Evolutionary conservation across 495 filamentous ascomycete species (phyloP), one percentile per base, ranked within the genome.

Genomic region (Penicillium parvum): DNA sequence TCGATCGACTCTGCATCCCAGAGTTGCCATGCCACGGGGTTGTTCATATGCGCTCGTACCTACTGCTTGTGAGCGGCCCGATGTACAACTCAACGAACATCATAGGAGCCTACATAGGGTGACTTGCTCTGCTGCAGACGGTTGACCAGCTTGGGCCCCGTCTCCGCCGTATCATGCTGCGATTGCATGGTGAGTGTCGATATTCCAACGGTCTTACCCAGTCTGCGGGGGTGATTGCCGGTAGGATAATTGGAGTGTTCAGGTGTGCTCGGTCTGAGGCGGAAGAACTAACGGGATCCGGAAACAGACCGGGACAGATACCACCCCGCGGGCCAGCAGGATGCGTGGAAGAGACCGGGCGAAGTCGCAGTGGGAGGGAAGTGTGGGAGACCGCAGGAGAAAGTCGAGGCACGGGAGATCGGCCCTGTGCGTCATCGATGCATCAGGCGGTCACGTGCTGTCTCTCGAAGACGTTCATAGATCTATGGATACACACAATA

Each of bases 11-110:
- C 82, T 15, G 82, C 73, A 52, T 82, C 81, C 81, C 95, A 90
- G 33, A 86, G 72, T 68, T 97, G 94, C 92, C 92, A 98, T 37
- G 86, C 86, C 25, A 97, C 91, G 6, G 83, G 83, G 55, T 95
- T 95, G 49, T 86, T 73, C 66, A 82, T 79, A 55, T 96, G 89
- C 12, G 69, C 79, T 42, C 86, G 81, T 18, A 96, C 84, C 81
- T 86, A 51, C 29, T 8, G 32, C 22, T 32, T 12, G 38, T 55
- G 42, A 52, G 60, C 35, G 0, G 52, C 38, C n/a, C n/a, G n/a
- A 26, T 26, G 26, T 21, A n/a, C 10, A 5, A 19, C 17, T 10
- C 14, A 15, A n/a, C 22, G 33, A 25, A n/a, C 1, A 23, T 22
- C 16, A 5, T n/a, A 28, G 10, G 25, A 18, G 12, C 41, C 68